Percentiles rank a stretch among this genome's conserved stretches.
These are phyloP conservation scores for Pyrrhoderma lamaoense DNA, from an alignment of 1,284 basidiomycete species.

Conservation along the genomic window DNA sequence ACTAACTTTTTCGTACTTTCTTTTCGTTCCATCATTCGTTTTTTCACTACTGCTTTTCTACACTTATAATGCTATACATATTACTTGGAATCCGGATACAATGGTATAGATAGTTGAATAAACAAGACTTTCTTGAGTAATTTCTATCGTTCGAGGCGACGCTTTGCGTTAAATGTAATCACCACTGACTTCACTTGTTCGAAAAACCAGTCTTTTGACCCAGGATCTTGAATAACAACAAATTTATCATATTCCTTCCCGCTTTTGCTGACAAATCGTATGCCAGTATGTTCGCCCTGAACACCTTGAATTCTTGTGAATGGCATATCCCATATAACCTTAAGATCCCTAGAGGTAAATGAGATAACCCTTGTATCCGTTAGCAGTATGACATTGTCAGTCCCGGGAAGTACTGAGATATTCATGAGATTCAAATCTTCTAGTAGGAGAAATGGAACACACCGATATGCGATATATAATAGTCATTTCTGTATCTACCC, in stretches of 20 bases:
- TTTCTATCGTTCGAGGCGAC: slow-evolving; percentile 54
- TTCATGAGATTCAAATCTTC: slow-evolving; percentile 7
- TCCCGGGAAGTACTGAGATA: slow-evolving; percentile 55
- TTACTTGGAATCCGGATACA: slow-evolving; percentile 7
- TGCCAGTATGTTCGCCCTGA: slow-evolving; percentile 82
- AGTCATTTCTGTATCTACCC: slow-evolving; percentile 77
- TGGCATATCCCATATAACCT: slow-evolving; percentile 88
- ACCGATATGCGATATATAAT: slow-evolving; percentile 91
- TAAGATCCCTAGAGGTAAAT: slow-evolving; percentile 81
- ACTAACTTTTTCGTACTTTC: background rate
- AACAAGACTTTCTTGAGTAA: slow-evolving; percentile 1
- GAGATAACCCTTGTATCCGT: slow-evolving; percentile 76
- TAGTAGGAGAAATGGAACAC: slow-evolving; percentile 23
- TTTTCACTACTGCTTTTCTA: background rate
- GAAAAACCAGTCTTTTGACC: slow-evolving; percentile 73
- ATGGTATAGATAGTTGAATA: slow-evolving; percentile 1
- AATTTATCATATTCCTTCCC: slow-evolving; percentile 69
- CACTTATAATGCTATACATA: slow-evolving; percentile 3
- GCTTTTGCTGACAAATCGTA: slow-evolving; percentile 75
- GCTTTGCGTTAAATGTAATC: slow-evolving; percentile 62
- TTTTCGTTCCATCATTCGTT: background rate
- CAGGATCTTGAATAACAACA: slow-evolving; percentile 67
- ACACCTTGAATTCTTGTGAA: slow-evolving; percentile 85
- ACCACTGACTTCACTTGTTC: slow-evolving; percentile 65
- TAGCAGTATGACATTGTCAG: slow-evolving; percentile 80